Evolutionary conservation across 208 protist species (phyloP), one percentile per base, ranked within the genome.

Genomic region (Angomonas deanei): DNA sequence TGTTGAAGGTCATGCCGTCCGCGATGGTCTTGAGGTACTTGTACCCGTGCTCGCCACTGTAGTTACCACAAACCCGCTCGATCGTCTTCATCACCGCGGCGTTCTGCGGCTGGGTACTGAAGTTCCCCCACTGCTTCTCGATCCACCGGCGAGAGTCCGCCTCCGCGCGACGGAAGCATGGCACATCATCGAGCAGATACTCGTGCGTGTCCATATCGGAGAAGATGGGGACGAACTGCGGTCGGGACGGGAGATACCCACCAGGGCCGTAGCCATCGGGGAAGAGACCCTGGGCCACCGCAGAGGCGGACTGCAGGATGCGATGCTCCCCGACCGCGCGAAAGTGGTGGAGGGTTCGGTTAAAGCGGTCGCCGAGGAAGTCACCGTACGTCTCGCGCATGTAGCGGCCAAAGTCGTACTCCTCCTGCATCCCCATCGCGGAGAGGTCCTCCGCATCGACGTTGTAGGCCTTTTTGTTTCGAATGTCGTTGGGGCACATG

Each of bases 161-260:
- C 68, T 88, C 83, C 6, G 83, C 86, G n/a, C 82, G 80, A 47
- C 77, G 70, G 60, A 91, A 91, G 72, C 86, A 93, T 31, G 86
- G 86, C 21, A 93, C 83, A 46, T 93, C 81, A 70, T 93, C 83
- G 38, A 93, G 72, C 27, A 93, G 74, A 62, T 91, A 93, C 69
- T 93, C 86, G 62, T 93, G 86, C 46, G 82, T 88, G 68, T 91
- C 79, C 86, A 93, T 90, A 57, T 93, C 86, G 1, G 83, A 84
- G 64, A 91, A 93, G 53, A 93, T 70, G 31, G 86, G 86, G 21
- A 91, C 79, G 70, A 91, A 93, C 60, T 93, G 86, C 2, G 86
- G 86, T 1, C 78, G 78, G 0, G 70, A 69, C 8, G 86, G 86
- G 49, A 93, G 68, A 66, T 75, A 88, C 19, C 78, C 83, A 21